A percentile compares a stretch with the other conserved stretches of the same genome.
phyloP scores from a whole-genome alignment of 345 rosid genomes.

The Acer saccharum region DNA sequence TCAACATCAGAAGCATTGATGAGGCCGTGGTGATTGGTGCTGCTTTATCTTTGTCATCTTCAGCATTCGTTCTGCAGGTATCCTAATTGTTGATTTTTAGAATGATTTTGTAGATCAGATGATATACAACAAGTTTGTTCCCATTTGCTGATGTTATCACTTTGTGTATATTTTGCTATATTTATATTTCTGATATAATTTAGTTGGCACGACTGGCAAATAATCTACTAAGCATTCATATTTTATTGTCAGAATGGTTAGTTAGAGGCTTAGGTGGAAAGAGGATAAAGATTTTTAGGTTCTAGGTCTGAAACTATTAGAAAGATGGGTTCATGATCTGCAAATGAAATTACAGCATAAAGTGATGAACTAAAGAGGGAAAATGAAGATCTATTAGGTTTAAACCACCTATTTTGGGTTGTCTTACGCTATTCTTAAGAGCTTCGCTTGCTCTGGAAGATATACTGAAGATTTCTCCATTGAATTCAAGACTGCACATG shows the following conservation, averaged over 20 bases:
- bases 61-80: slow-evolving; percentile 98
- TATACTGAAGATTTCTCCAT: too few relatives aligned
- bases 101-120: neutral
- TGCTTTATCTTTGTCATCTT: slow-evolving; percentile 94
- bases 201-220: neutral
- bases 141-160: neutral
- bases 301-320: neutral
- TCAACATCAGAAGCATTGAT: slow-evolving; percentile 93
- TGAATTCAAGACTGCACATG: too few relatives aligned
- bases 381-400: neutral
- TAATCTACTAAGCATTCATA: neutral
- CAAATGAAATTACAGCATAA: neutral
- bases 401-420: neutral
- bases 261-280: neutral
- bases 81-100: slow-evolving; percentile 21
- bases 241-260: neutral
- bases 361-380: neutral
- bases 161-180: neutral
- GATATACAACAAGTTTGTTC: neutral
- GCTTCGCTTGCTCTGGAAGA: neutral
- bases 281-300: neutral
- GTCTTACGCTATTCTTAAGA: neutral
- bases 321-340: neutral
- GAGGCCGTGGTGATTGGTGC: slow-evolving; percentile 98
- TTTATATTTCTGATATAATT: neutral